A percentile compares a stretch with the other conserved stretches of the same genome.
These are phyloP conservation scores for Microdochium nivale DNA, from an alignment of 2,329 filamentous ascomycete species.

Conservation along the genomic window DNA sequence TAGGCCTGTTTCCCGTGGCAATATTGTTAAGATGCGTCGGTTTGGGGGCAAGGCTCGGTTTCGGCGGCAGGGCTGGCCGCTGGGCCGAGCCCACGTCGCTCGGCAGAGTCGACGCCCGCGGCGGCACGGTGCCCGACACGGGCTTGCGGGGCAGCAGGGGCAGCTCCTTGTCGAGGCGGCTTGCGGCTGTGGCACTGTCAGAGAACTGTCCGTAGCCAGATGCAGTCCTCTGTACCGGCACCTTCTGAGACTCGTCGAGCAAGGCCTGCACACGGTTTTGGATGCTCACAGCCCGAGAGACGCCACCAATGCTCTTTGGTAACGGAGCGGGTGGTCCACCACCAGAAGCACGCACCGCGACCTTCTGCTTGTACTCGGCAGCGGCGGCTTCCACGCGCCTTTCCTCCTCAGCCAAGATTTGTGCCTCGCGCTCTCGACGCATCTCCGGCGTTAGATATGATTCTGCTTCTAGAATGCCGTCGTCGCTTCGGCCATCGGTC, in stretches of 20 bases:
- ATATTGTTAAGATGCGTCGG: conserved; percentile 52
- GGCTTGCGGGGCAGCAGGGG: conserved; percentile 46
- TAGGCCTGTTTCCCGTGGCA: conserved; percentile 30
- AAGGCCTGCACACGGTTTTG: conserved; percentile 85
- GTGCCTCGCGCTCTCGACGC: conserved; percentile 79
- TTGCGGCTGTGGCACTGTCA: conserved; percentile 35
- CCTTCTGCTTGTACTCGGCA: conserved; percentile 73
- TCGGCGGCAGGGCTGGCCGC: conserved; percentile 22
- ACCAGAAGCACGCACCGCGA: conserved; percentile 50
- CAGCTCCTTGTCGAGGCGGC: conserved; percentile 26
- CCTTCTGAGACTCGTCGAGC: conserved; percentile 66
- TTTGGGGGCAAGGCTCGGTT: conserved; percentile 52
- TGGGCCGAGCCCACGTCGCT: conserved; percentile 3
- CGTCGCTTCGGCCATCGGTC: conserved; percentile 59
- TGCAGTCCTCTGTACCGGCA: conserved; percentile 60
- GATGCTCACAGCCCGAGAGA: conserved; percentile 70
- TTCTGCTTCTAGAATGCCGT: conserved; percentile 55
- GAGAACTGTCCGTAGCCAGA: conserved; percentile 88
- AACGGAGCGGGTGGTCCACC: conserved; percentile 26
- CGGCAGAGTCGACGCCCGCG: not conserved
- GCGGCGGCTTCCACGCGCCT: conserved; percentile 80
- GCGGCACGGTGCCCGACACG: conserved; percentile 13
- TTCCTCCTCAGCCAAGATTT: conserved; percentile 78
- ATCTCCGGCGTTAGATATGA: conserved; percentile 75
- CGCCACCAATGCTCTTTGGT: conserved; percentile 48